Conservation (phyloP, 495 filamentous ascomycete genomes). For the Bryoglossum gracile region DNA sequence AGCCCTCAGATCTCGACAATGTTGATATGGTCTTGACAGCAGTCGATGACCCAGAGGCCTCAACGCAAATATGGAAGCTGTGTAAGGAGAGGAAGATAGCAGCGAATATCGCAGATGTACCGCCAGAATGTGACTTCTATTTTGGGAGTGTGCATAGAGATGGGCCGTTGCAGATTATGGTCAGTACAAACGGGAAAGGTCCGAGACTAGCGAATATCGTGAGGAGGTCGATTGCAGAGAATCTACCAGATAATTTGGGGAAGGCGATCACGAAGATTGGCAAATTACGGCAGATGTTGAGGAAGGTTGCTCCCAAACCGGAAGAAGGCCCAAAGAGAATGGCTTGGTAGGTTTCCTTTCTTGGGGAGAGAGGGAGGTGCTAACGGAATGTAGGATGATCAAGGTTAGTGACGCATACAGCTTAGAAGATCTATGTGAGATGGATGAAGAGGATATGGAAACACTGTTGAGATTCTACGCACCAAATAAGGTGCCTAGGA, state of each 20-base stretch:
- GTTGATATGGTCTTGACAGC: constrained; percentile 86
- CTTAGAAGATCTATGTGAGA: constrained; percentile 75
- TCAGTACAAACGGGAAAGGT: constrained; percentile 95
- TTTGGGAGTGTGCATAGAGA: constrained; percentile 94
- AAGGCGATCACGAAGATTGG: constrained; percentile 80
- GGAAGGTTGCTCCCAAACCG: constrained; percentile 61
- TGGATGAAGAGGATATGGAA: constrained; percentile 82
- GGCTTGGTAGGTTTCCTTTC: constrained; percentile 58
- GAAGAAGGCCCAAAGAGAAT: constrained; percentile 84
- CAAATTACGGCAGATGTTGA: constrained; percentile 65
- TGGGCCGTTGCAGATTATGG: constrained; percentile 95
- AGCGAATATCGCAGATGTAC: constrained; percentile 95
- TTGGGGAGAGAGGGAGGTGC: background rate
- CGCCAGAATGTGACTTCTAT: constrained; percentile 96
- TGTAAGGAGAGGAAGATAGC: constrained; percentile 80
- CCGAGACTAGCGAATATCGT: constrained; percentile 86
- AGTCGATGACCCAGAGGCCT: constrained; percentile 84
- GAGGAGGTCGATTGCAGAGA: constrained; percentile 69
- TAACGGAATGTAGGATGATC: constrained; percentile 58
- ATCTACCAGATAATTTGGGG: constrained; percentile 68
- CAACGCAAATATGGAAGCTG: constrained; percentile 79
- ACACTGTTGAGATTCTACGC: constrained; percentile 62
- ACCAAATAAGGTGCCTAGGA: constrained; percentile 38
- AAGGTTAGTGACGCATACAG: constrained; percentile 82
- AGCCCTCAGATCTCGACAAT: constrained; percentile 67